A percentile compares a stretch with the other conserved stretches of the same genome.
phyloP scores from a whole-genome alignment of 2,329 filamentous ascomycete species.

The Aspergillus sp. region DNA sequence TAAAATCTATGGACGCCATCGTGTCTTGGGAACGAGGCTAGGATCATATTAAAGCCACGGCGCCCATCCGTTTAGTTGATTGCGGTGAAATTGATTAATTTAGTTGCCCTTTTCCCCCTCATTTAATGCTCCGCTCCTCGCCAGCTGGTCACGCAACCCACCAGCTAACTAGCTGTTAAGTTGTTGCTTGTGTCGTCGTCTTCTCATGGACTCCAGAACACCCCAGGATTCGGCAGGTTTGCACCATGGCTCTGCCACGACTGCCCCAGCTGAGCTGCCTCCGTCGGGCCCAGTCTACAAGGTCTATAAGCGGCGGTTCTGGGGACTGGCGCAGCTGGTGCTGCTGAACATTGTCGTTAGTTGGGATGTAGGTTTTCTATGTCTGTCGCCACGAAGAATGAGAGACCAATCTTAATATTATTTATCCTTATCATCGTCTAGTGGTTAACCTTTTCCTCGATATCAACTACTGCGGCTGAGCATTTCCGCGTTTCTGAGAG shows the following conservation, averaged over 20 bases:
- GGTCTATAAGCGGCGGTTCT: slow-evolving; percentile 85
- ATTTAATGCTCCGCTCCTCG: background rate
- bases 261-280: slow-evolving; percentile 11
- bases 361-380: slow-evolving; percentile 74
- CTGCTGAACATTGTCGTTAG: slow-evolving; percentile 90
- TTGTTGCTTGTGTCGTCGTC: no score
- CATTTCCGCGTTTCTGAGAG: slow-evolving; percentile 77
- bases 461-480: slow-evolving; percentile 69
- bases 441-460: slow-evolving; percentile 92
- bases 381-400: background rate
- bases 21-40: background rate
- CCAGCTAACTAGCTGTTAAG: background rate
- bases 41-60: background rate
- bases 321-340: slow-evolving; percentile 80
- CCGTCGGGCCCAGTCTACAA: slow-evolving; percentile 42
- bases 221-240: slow-evolving; percentile 2
- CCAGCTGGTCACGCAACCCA: background rate
- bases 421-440: slow-evolving; percentile 33
- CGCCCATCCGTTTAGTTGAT: background rate
- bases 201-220: slow-evolving; percentile 12
- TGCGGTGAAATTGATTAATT: background rate
- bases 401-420: no score
- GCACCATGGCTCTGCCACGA: slow-evolving; percentile 4
- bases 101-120: slow-evolving; percentile 3
- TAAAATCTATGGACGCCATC: background rate